Evolutionary conservation across 768 basidiomycete species (phyloP), one percentile per base, ranked within the genome.

Genomic region (Tricholoma bakamatsutake): DNA sequence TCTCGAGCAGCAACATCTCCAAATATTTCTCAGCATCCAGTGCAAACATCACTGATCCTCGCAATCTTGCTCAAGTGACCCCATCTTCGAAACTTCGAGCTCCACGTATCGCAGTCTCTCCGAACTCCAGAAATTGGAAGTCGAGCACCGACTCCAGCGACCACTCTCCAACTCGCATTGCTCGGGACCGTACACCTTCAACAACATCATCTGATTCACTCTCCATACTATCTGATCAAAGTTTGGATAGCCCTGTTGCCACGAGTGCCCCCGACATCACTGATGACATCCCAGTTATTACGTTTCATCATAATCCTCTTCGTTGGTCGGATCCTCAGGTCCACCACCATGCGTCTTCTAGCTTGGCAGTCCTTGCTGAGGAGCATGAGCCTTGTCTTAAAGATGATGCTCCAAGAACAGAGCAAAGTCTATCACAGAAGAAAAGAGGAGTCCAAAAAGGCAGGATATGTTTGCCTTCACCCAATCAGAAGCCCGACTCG

Each of bases 1-100:
- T 83, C 27, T 73, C 79, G 4, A 76, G 74, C 64, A 85, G 79
- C 65, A 71, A 81, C 31, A 79, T 83, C 59, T 82, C 84, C 13
- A 69, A 75, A 45, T 84, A 84, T 62, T 85, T 86, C 65, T 80
- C 82, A 0, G 74, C 80, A 55, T 68, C 75, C 13, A 71, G 63
- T 21, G 57, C 64, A 10, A 66, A 54, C 61, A 64, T 52, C 56
- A 62, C 35, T 52, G 56, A 48, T 59, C 27, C 54, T 50, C 56
- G 27, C 61, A 67, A 47, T 57, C 57, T 18, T 55, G 63, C 54
- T 54, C 40, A 53, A 11, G 58, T 55, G 54, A 55, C 53, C 8
- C 55, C 59, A 13, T 55, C 61, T 18, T 62, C 66, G 13, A 57
- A 55, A 40, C 48, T 59, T 55, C 37, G 42, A 28, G 27, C 57